Evolutionary conservation across 108 stramenopile genomes (phyloP), one percentile per base, ranked within the genome.

Genomic region (Parietichytrium sp.): DNA sequence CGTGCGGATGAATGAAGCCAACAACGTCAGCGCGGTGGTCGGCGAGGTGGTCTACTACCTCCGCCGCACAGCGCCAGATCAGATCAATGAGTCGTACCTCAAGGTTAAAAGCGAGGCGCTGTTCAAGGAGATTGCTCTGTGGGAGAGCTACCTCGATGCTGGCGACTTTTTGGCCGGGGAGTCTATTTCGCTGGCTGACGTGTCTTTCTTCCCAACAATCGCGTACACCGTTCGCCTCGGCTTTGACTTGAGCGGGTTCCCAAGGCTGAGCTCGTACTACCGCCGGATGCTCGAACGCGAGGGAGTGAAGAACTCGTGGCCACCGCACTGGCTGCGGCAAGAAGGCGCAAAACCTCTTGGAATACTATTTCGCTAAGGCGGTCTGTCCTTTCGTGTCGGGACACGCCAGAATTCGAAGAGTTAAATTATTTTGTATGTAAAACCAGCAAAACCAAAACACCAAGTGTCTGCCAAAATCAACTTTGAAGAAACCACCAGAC

Each of bases 141-240:
- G 79, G 79, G 79, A 79, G 79, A 13, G 49, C 23, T 79, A 79
- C 79, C 79, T 79, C 15, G 48, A 47, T 13, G 79, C 49, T 16
- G 30, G 49, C 51, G 79, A 79, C 49, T 79, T 51, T 25, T 51
- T 79, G 3, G 79, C 79, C 0, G 79, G 79, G 15, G 45, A 79
- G 29, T 49, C 25, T 13, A 30, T 79, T 12, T 33, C 79, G 8
- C 79, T 51, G 15, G 79, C 79, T 12, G 79, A 79, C 49, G 16
- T 79, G 8, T 16, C 29, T 51, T 79, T 79, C 49, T 79, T 79
- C 31, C 79, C 79, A 4, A 51, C 48, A 6, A 47, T 79, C 18
- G 79, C 79, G 50, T 79, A 79, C 51, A 79, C 47, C 15, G 79
- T 79, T 16, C 79, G 79, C 13, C 79, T 79, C 12, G 79, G 79